A percentile compares a stretch with the other conserved stretches of the same genome.
Evolutionary conservation across 148 eudicot species (phyloP).

Genomic region (Vaccinium darrowii): DNA sequence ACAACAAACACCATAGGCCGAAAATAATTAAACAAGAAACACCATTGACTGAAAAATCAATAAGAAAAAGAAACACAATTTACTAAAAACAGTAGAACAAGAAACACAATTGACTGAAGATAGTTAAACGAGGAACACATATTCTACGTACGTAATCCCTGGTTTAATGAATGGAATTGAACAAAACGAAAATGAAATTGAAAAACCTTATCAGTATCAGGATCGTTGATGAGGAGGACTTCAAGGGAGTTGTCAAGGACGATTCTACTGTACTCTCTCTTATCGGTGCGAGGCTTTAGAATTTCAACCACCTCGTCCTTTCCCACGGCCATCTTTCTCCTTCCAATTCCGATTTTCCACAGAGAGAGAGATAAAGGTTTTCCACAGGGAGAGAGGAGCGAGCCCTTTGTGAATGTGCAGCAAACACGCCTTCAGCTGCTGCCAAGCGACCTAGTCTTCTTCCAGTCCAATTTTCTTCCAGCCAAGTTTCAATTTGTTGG

Average conservation of each 20-base stretch:
- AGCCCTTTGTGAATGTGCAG: no score
- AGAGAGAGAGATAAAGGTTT: no score
- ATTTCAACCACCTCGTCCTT: conserved; percentile 33
- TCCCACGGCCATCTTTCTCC: not conserved
- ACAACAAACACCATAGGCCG: not conserved
- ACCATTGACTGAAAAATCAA: not conserved
- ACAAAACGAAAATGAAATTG: no score
- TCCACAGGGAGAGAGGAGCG: no score
- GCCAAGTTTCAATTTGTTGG: no score
- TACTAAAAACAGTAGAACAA: not conserved
- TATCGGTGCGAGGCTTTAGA: conserved; percentile 60
- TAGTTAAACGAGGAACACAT: not conserved
- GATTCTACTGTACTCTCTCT: conserved; percentile 60
- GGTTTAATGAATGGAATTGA: not conserved
- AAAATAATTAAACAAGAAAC: not conserved
- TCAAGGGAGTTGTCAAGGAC: conserved; percentile 62
- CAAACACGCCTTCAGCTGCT: no score
- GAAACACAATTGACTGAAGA: not conserved
- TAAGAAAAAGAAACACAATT: not conserved
- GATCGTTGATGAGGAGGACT: conserved; percentile 74
- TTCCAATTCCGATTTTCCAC: no score
- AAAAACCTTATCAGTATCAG: conserved; percentile 74
- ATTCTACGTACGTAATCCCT: not conserved
- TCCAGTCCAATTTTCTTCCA: no score
- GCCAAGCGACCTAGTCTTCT: no score